Base-by-base conservation (phyloP, 2,329 filamentous ascomycete species). In the Neophaeococcomyces mojaviensis region DNA sequence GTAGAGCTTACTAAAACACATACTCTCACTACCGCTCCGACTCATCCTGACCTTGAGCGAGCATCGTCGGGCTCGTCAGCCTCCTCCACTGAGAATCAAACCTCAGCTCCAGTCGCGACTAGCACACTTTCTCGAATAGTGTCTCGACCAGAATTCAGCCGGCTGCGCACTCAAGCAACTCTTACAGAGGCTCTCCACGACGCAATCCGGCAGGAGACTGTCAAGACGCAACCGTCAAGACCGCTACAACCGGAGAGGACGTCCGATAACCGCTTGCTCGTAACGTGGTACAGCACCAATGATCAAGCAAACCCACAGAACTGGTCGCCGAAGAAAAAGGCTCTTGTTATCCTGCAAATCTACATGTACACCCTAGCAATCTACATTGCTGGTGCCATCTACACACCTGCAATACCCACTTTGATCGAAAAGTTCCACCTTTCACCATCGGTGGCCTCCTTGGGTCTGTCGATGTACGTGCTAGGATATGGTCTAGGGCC, bases 271-370 rank as follows among this genome's bases (percentile, higher is more conserved):
- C 47, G 40, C 10, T 50, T 57, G 16, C 32, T 57, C 9, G 55
- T 57, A 10, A 50, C 52, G 20, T 57, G 53, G 55, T 57, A 57
- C 47, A 49, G 52, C 3, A 55, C 49, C 10, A 54, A 58, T 39
- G 57, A 59, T 45, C 48, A 49, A 18, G 57, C 54, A 42, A 60
- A 59, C 38, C 58, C 58, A 2, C 57, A 59, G 38, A 59, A 59
- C 37, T 60, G 58, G 58, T 49, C 55, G 4, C 18, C 12, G 4
- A 28, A 36, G 13, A 57, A 56, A 48, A 60, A 59, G 30, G 33
- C 32, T 2, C 24, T 56, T 3, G 51, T 57, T 3, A 49, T 57
- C 8, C 22, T 56, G 16, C 55, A 55, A 39, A 57, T 59, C 41
- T 58, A 58, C 32, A 41, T 57, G 18, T 57, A 57, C 44, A 57